phyloP scores from a whole-genome alignment of 2,329 filamentous ascomycete species.

The Verticillium zaregamsianum region DNA sequence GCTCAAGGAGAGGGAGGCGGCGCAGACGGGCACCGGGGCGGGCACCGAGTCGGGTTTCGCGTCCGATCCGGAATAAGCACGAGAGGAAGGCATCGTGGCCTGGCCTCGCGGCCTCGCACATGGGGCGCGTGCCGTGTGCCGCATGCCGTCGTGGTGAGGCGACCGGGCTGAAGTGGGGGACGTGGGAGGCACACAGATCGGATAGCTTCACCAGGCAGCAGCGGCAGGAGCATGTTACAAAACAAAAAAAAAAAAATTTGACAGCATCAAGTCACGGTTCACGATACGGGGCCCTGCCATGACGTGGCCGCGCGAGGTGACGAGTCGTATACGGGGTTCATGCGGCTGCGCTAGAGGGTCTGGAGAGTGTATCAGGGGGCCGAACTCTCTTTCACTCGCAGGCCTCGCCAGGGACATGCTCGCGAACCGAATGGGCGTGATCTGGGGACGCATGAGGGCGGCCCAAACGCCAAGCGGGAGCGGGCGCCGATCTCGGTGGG shows the following conservation, averaged over 20 bases:
- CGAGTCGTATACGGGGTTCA: neutral
- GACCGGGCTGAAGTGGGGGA: neutral
- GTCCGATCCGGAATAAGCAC: slow-evolving; percentile 35
- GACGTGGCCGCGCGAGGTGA: neutral
- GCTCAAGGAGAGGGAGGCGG: slow-evolving; percentile 68
- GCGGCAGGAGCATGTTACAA: neutral
- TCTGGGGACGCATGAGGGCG: neutral
- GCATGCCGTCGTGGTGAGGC: neutral
- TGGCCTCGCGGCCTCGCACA: neutral
- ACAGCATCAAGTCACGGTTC: neutral
- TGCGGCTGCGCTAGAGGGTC: neutral
- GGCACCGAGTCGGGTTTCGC: slow-evolving; percentile 23
- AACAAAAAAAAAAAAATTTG: too few species aligned
- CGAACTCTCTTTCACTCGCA: too few species aligned
- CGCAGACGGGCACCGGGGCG: slow-evolving; percentile 14
- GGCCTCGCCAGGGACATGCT: too few species aligned
- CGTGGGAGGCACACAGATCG: neutral
- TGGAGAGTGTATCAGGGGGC: neutral
- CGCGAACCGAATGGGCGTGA: neutral
- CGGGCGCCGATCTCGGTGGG: neutral
- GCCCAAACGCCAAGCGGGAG: neutral
- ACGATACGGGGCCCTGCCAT: neutral
- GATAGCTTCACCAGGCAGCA: neutral
- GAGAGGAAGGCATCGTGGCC: neutral
- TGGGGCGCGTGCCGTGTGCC: neutral